Base-by-base conservation (phyloP, 1,284 basidiomycete species). In the Grifola frondosa region DNA sequence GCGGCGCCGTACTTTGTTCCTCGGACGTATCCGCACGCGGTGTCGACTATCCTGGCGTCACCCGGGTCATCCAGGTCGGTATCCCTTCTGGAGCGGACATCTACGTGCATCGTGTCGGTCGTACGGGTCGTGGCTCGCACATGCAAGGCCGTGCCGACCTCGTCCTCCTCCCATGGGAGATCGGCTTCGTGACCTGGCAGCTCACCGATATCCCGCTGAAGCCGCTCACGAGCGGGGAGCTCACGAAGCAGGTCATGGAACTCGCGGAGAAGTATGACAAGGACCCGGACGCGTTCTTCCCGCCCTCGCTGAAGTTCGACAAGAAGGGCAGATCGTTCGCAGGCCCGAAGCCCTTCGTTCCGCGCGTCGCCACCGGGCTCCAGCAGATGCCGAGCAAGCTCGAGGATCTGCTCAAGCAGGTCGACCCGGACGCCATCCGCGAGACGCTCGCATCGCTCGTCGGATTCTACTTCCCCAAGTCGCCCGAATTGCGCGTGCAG, bases 31-130 rank as follows among this genome's bases (percentile, higher is more conserved):
- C 91, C 10, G 92, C 93, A 9, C 81, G 92, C 44, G 92, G 92
- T 16, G 83, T 97, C 44, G 91, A 95, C 65, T 95, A 95, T 62
- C 91, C 89, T 6, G 84, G 82, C 19, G 91, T 97, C 17, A 95
- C 93, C 0, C 84, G 95, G 21, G 91, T 98, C 42, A 91, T 99
- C 56, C 96, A 98, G 66, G 71, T 99, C 42, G 92, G 96, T 45
- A 71, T 90, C 5, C 93, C 96, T 1, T 63, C 69, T 6, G 74
- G 66, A 5, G 64, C 78, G 9, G 88, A 94, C 34, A 81, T 88
- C 57, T 99, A 99, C 65, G 75, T 96, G 38, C 94, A 97, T 61
- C 88, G 96, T 49, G 84, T 98, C 35, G 93, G 94, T 2, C 79
- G 94, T 48, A 97, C 96, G 0, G 94, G 93, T 16, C 84, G 95